Evolutionary conservation across 1,284 basidiomycete genomes (phyloP).

Genomic region (Testicularia cyperi): DNA sequence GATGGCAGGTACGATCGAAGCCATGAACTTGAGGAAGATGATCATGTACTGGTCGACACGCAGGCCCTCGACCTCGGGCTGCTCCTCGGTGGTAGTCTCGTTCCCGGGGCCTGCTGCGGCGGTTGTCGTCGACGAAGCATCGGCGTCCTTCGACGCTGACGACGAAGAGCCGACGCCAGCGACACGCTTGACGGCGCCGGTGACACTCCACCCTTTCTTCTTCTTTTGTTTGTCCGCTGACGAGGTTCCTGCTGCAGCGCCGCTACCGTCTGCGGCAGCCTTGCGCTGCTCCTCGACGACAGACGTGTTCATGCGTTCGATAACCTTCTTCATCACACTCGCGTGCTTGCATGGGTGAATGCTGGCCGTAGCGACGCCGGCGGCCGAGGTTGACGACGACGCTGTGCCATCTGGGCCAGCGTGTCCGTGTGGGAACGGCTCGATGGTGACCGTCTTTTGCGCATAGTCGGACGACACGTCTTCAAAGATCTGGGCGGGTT

Average conservation of each 20-base stretch:
- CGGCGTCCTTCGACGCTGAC: background rate
- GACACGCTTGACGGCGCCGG: constrained; percentile 71
- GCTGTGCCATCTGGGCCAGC: constrained; percentile 54
- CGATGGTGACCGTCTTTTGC: constrained; percentile 97
- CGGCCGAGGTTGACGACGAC: constrained; percentile 3
- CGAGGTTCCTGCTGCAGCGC: background rate
- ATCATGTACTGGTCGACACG: constrained; percentile 59
- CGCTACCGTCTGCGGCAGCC: constrained; percentile 24
- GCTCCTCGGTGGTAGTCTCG: constrained; percentile 1
- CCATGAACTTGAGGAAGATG: constrained; percentile 60
- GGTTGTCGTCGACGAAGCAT: background rate
- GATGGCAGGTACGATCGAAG: constrained; percentile 56
- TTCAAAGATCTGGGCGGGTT: constrained; percentile 87
- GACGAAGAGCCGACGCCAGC: constrained; percentile 63
- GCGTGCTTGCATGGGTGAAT: constrained; percentile 99
- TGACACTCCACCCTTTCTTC: constrained; percentile 73
- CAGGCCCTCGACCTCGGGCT: constrained; percentile 47
- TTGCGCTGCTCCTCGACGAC: constrained; percentile 62
- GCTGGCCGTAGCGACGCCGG: constrained; percentile 62
- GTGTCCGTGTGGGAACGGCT: constrained; percentile 92
- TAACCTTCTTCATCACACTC: constrained; percentile 99
- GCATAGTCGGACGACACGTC: constrained; percentile 97
- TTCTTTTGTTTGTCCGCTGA: constrained; percentile 67
- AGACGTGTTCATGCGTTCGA: constrained; percentile 86
- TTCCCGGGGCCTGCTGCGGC: constrained; percentile 1